Evolutionary conservation across 2,329 filamentous ascomycete genomes (phyloP).

Genomic region (Didymella pinodella): DNA sequence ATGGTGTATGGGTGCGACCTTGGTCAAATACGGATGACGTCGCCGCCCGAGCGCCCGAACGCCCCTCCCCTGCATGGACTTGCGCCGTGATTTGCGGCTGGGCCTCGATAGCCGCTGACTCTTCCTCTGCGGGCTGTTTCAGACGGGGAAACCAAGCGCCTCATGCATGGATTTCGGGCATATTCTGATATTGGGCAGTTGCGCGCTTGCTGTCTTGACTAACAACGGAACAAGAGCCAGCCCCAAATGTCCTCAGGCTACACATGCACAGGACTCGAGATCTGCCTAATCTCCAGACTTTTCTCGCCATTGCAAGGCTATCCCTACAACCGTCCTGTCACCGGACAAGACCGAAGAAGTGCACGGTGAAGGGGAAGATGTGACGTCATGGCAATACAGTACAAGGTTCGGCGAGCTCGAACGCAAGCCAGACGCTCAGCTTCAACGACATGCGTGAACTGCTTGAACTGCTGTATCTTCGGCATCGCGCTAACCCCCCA

Average conservation of each 20-base stretch:
- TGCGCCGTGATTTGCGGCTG: slow-evolving; percentile 23
- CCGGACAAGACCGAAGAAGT: slow-evolving; percentile 25
- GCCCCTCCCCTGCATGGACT: slow-evolving; percentile 9
- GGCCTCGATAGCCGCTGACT: slow-evolving; percentile 9
- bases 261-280: slow-evolving; percentile 5
- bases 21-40: slow-evolving; percentile 19
- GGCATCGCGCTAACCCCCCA: neutral
- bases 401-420: slow-evolving; percentile 8
- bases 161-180: slow-evolving; percentile 12
- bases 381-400: slow-evolving; percentile 32
- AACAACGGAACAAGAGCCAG: slow-evolving; percentile 14
- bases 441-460: slow-evolving; percentile 22
- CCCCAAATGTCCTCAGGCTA: neutral
- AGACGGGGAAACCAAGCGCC: slow-evolving; percentile 9
- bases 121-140: slow-evolving; percentile 14
- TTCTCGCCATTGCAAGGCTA: slow-evolving; percentile 25
- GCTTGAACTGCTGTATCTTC: slow-evolving; percentile 14
- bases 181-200: slow-evolving; percentile 16
- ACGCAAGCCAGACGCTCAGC: slow-evolving; percentile 19
- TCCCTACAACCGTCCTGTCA: slow-evolving; percentile 30
- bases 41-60: slow-evolving; percentile 6
- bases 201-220: neutral
- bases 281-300: slow-evolving; percentile 15
- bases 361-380: slow-evolving; percentile 17
- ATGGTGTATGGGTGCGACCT: slow-evolving; percentile 19